A percentile compares a stretch with the other conserved stretches of the same genome.
These are phyloP conservation scores for Pseudocercospora macadamiae DNA, from an alignment of 2,329 filamentous ascomycete species.

Conservation along the genomic window DNA sequence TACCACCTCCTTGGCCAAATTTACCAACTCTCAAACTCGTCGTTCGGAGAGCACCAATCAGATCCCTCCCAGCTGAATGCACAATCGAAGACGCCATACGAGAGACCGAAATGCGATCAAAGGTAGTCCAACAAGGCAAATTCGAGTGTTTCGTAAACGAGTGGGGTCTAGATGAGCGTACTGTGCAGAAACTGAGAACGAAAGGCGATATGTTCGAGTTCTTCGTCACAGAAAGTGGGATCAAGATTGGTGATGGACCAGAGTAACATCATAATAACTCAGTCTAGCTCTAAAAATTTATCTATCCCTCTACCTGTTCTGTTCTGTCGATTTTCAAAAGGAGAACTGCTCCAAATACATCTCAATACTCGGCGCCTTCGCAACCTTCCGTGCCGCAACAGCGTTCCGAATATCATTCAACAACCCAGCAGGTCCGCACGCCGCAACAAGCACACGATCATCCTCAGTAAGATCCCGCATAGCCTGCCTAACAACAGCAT, in stretches of 20 bases:
- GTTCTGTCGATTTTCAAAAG: slow-evolving; percentile 6
- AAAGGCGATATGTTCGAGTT: slow-evolving; percentile 30
- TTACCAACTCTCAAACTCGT: slow-evolving; percentile 38
- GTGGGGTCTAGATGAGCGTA: slow-evolving; percentile 32
- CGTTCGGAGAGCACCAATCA: slow-evolving; percentile 38
- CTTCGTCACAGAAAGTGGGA: slow-evolving; percentile 27
- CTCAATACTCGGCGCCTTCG: slow-evolving; percentile 22
- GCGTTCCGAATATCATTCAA: slow-evolving; percentile 18
- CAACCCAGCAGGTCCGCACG: slow-evolving; percentile 21
- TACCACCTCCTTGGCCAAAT: slow-evolving; percentile 40
- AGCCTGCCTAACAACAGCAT: slow-evolving; percentile 8
- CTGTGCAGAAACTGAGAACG: slow-evolving; percentile 24
- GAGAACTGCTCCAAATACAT: slow-evolving; percentile 30
- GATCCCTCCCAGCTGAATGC: slow-evolving; percentile 42
- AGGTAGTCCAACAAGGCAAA: slow-evolving; percentile 40
- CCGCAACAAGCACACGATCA: slow-evolving; percentile 22
- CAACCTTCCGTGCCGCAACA: slow-evolving; percentile 12
- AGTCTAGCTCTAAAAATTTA: not conserved
- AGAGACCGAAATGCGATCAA: slow-evolving; percentile 41
- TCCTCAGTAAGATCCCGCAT: slow-evolving; percentile 9
- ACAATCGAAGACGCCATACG: slow-evolving; percentile 43
- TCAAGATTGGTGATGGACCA: slow-evolving; percentile 21
- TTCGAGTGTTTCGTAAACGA: slow-evolving; percentile 40
- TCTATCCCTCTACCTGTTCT: not conserved
- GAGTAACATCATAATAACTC: not conserved